Evolutionary conservation across 1,284 basidiomycete species (phyloP), one percentile per base, ranked within the genome.

Genomic region (Apiotrichum montevideense): DNA sequence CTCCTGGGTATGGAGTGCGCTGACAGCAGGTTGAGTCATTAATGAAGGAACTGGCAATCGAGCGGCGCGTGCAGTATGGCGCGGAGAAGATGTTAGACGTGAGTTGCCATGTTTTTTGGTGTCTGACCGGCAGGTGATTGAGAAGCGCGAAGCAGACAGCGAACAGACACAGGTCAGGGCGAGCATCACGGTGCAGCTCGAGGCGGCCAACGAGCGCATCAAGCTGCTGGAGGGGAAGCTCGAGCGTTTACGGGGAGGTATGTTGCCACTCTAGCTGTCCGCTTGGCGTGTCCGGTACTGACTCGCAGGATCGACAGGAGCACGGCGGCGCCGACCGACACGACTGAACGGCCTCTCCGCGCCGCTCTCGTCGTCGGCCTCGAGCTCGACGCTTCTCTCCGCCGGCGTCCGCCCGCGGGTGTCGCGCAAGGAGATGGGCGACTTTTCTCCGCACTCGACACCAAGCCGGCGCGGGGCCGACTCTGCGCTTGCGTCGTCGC

Each of bases 41-140:
- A 9, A 71, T 77, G 57, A 70, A 67, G 55, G 72, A 75, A 56
- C 67, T 80, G 43, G 75, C 75, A 3, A 75, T 80, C 48, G 80
- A 81, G 65, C 64, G 66, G 46, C 73, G 80, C 58, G 79, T 81
- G 49, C 77, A 78, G 55, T 80, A 80, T 66, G 80, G 80, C 6
- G 80, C 80, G 0, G 79, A 79, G 63, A 80, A 79, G 64, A 77
- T 82, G 69, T 73, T 82, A 11, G 76, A 78, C 64, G 77, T 80
- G 46, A 74, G 77, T 61, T 6, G 14, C 41, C n/a, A 14, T 21
- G 21, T 21, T 21, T 21, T 21, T 21, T 21, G 21, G 21, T 21
- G 21, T 21, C 54, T 63, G 42, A 57, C 47, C 35, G 10, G 35
- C 53, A 71, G 71, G 72, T 73, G 35, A 73, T 73, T 7, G 71